Base-by-base conservation (phyloP, 768 basidiomycete genomes). In the Termitomyces sp. region DNA sequence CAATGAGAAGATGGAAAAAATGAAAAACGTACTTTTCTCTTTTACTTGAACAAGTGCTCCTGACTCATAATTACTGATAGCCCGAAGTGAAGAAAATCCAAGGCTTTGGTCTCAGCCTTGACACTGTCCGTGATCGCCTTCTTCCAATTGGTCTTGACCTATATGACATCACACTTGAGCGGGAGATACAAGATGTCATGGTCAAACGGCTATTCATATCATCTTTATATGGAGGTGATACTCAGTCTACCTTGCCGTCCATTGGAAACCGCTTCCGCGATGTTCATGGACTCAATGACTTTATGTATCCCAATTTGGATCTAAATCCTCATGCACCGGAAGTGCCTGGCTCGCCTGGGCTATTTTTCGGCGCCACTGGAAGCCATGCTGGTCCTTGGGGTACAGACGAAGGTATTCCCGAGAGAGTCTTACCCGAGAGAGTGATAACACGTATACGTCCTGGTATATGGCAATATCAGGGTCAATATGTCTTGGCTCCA, bases 401-500 rank as follows among this genome's bases (percentile, higher is more conserved):
- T n/a, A 3, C 15, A 0, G 25, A 16, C 15, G 16, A 11, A 16
- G 42, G 25, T n/a, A 23, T n/a, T 7, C 25, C 23, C 4, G 10
- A 27, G 42, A 43, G 25, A 4, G 41, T 29, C n/a, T n/a, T n/a
- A n/a, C 25, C 23, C 4, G 10, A 27, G 42, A 43, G 25, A 4
- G 41, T 29, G 7, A 43, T 43, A 43, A 43, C 42, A 27, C 42
- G 42, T 5, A 43, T 43, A 2, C 25, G 42, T 10, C 25, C 42
- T 43, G 25, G 42, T 3, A 43, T 43, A n/a, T 77, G 75, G 60
- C 77, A 66, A 6, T 64, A 70, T 20, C 58, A 56, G 51, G 78
- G 73, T 11, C 71, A 76, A 38, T 70, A 70, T 33, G 57, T 62
- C 11, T 67, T 66, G 16, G 62, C 59, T n/a, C 57, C 58, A 0